A percentile compares a stretch with the other conserved stretches of the same genome.
These are phyloP conservation scores for Dorcoceras hygrometricum DNA, from an alignment of 257 asterid species.

Conservation along the genomic window DNA sequence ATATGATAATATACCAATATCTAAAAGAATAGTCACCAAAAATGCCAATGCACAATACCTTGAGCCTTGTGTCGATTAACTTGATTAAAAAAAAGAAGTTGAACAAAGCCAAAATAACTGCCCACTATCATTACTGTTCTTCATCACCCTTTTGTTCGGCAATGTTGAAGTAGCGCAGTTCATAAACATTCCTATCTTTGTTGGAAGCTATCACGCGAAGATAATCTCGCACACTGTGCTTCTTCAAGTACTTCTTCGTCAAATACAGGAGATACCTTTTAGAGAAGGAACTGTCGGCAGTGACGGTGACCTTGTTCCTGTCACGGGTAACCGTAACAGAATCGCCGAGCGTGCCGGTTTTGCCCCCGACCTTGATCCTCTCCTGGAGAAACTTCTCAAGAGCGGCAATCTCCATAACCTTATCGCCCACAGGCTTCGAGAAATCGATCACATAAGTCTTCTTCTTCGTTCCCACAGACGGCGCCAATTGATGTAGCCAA, in stretches of 20 bases:
- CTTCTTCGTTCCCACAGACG: too few relatives aligned
- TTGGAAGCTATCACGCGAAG: constrained; percentile 2
- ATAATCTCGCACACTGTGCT: not conserved
- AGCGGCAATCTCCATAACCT: not conserved
- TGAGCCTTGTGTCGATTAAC: not conserved
- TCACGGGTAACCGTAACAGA: not conserved
- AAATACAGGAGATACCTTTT: not conserved
- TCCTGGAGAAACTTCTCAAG: not conserved
- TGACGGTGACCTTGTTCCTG: not conserved
- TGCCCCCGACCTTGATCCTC: not conserved
- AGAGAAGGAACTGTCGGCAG: not conserved
- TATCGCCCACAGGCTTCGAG: not conserved
- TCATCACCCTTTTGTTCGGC: not conserved
- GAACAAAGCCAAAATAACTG: not conserved
- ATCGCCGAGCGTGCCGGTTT: not conserved
- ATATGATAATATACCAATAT: not conserved
- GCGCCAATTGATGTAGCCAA: too few relatives aligned
- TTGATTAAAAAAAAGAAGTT: not conserved
- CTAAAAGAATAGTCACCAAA: not conserved
- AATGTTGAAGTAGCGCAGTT: not conserved
- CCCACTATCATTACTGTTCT: not conserved
- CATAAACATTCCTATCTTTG: not conserved
- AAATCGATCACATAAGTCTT: not conserved
- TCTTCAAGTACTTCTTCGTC: not conserved
- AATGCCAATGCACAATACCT: not conserved